Evolutionary conservation across 2,329 filamentous ascomycete genomes (phyloP), one percentile per base, ranked within the genome.

Genomic region (Aspergillus clavatus): DNA sequence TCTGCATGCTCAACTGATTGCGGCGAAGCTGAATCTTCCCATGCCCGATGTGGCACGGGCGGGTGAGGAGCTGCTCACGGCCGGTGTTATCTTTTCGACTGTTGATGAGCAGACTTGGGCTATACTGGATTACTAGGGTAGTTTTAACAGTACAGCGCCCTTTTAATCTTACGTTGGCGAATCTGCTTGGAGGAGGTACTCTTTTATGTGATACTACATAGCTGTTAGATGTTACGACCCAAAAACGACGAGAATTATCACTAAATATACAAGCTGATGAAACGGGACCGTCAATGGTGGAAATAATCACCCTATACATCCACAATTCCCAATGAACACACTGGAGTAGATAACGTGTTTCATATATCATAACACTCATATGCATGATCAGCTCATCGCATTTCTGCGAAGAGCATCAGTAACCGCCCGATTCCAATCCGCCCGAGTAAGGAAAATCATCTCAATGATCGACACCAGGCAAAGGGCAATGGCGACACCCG

Each of bases 71-170:
- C 69, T 98, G 60, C 68, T 89, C 35, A 75, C 75, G 2, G 71
- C 80, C 44, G 88, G 89, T 23, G 63, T 88, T 57, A 87, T 95
- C 53, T 98, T 89, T 71, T 88, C 89, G 22, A 98, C 94, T 7
- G 79, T 95, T 45, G 89, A 97, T 69, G 91, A 97, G 60, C 79
- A 87, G 68, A 97, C 91, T 1, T 97, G 87, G 84, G 88, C 89
- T 35, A 74, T 95, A 52, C 73, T 96, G 49, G 87, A 94, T 47
- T 80, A 47, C 33, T 56, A 55, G 37, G 24, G 21, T 43, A 10
- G 11, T 33, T 47, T 2, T 43, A 28, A n/a, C 41, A 45, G 26
- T 31, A 12, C 14, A 33, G 14, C n/a, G n/a, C n/a, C 23, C 4
- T 24, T 8, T 24, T 8, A 5, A 8, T 24, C 23, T 24, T 24